Evolutionary conservation across 441 rosid genomes (phyloP), one percentile per base, ranked within the genome.

Genomic region (Eutrema salsugineum): DNA sequence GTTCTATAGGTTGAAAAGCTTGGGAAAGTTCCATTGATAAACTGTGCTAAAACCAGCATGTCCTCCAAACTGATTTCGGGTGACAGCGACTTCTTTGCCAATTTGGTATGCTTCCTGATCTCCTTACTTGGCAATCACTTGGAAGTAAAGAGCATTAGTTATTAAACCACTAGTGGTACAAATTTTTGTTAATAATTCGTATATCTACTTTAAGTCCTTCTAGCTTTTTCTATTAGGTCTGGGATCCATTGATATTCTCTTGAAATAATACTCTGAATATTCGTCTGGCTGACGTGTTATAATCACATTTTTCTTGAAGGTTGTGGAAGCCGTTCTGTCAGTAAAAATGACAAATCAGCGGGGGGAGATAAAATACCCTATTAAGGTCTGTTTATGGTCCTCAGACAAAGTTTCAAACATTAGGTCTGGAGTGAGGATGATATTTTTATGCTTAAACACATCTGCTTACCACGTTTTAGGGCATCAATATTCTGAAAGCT

Each of bases 1-100:
- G 30, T 49, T 68, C 68, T 20, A 11, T 50, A 93, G 98, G 97
- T 93, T 81, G 98, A 96, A 79, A 96, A 93, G 83, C 97, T 96
- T 38, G 98, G 98, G 50, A 93, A 88, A 80, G 91, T 83, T 79
- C 91, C 96, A 76, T 81, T 96, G 51, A 73, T 93, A 27, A 96
- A 93, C 78, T 93, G 96, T 83, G 99, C 98, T 40, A 96, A 96
- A 80, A 96, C 98, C 57, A 93, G 97, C 83, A 93, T 96, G 97
- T 96, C 99, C 64, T 96, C 99, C 1, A 96, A 93, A 85, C 79
- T 96, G 85, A 91, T 96, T 82, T 87, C 90, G 58, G 85, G 82
- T 72, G 97, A 96, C 83, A 87, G 97, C 53, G 92, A 96, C 86
- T 86, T 91, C 85, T 96, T 93, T 66, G 97, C 98, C 19, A 87